These are phyloP conservation scores for Leccinum longicurvipes DNA, from an alignment of 768 basidiomycete genomes.

Conservation along the genomic window DNA sequence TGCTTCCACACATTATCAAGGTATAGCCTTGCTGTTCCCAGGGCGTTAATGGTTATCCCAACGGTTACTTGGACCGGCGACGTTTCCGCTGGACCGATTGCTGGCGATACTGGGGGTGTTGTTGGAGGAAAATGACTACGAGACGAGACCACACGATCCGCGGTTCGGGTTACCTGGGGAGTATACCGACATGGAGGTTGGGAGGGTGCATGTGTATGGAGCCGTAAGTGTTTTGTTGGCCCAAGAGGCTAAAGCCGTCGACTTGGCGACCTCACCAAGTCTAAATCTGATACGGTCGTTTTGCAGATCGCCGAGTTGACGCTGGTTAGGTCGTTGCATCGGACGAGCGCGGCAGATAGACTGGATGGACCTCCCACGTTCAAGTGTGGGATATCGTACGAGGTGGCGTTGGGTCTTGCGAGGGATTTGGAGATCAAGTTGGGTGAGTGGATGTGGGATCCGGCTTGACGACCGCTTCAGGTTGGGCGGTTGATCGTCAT, in stretches of 20 bases:
- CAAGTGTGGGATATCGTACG: constrained; percentile 69
- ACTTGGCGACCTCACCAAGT: not conserved
- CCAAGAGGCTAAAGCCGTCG: not conserved
- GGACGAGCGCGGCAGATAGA: constrained; percentile 57
- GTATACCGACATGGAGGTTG: constrained; percentile 70
- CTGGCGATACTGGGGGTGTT: constrained; percentile 77
- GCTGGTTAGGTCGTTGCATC: constrained; percentile 61
- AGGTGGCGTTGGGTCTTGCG: constrained; percentile 51
- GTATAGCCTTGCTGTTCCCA: no score
- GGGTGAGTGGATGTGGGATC: constrained; percentile 70
- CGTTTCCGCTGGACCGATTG: constrained; percentile 78
- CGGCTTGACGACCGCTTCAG: constrained; percentile 11
- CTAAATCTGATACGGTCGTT: not conserved
- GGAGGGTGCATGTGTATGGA: constrained; percentile 55
- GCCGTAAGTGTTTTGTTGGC: constrained; percentile 46
- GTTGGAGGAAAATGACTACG: constrained; percentile 63
- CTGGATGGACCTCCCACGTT: constrained; percentile 70
- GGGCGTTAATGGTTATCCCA: no score
- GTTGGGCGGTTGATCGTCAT: not conserved
- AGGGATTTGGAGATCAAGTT: constrained; percentile 56
- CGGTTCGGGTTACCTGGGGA: constrained; percentile 62
- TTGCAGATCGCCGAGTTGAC: constrained; percentile 64
- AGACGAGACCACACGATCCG: constrained; percentile 42
- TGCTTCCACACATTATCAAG: no score
- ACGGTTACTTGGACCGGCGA: constrained; percentile 70